Percentiles rank a stretch among this genome's conserved stretches.
Evolutionary conservation across 805 yeast genomes (phyloP).

Genomic region (Nakazawaea molendinolei): DNA sequence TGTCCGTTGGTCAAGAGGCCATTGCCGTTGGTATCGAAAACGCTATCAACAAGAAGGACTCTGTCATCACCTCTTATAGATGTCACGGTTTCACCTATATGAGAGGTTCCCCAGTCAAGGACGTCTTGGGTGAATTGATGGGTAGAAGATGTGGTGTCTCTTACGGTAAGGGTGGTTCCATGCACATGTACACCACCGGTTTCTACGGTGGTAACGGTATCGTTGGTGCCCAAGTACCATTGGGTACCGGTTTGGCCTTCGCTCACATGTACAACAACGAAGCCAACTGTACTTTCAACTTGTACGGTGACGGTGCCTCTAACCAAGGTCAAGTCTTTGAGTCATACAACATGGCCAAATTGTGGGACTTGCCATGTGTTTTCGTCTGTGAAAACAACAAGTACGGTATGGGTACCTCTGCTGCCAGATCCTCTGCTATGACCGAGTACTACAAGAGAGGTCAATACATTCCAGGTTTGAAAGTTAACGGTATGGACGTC

Average conservation of each 20-base stretch:
- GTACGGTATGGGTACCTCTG: conserved; percentile 99
- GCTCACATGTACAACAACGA: conserved; percentile 92
- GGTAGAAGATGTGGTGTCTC: conserved; percentile 95
- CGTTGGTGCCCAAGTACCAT: conserved; percentile 98
- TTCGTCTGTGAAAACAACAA: conserved; percentile 98
- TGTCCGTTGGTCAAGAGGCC: conserved; percentile 98
- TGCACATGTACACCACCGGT: conserved; percentile 96
- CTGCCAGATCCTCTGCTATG: conserved; percentile 93
- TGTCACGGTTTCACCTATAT: conserved; percentile 98
- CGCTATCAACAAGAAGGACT: conserved; percentile 80
- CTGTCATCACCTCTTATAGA: conserved; percentile 94
- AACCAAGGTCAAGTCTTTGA: conserved; percentile 99
- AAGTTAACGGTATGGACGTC: conserved; percentile 98
- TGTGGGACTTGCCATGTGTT: conserved; percentile 93
- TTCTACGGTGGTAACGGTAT: conserved; percentile 99
- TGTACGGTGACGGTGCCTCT: conserved; percentile 99
- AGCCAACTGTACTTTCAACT: conserved; percentile 69
- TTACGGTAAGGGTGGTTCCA: conserved; percentile 98
- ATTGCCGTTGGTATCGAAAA: conserved; percentile 97
- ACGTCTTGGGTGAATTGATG: conserved; percentile 91
- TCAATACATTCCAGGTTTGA: conserved; percentile 97
- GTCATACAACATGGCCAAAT: conserved; percentile 97
- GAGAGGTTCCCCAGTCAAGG: conserved; percentile 91
- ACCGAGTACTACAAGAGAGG: conserved; percentile 98
- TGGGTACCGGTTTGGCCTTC: conserved; percentile 97